A percentile compares a stretch with the other conserved stretches of the same genome.
These are phyloP conservation scores for Capillidium rhysosporum DNA, from an alignment of 371 early-diverging fungal genomes.

Conservation along the genomic window DNA sequence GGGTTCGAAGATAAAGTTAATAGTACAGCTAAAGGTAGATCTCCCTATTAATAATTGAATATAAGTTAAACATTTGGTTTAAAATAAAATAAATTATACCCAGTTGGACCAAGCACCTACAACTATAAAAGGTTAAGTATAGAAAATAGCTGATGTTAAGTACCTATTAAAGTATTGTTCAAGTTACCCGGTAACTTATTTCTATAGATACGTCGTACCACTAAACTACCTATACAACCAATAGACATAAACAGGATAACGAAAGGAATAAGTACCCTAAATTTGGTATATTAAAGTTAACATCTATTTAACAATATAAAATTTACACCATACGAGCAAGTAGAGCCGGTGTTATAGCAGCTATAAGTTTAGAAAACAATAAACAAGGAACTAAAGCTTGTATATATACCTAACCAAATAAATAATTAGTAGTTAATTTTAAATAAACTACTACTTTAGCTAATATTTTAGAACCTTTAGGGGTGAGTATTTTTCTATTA, in stretches of 20 bases:
- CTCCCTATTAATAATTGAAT: slow-evolving; percentile 10
- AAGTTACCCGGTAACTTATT: neutral
- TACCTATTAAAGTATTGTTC: slow-evolving; percentile 1
- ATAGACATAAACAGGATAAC: neutral
- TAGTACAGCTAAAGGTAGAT: slow-evolving; percentile 18
- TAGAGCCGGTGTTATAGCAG: neutral
- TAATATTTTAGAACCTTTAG: neutral
- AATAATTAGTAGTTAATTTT: neutral
- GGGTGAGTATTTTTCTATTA: neutral
- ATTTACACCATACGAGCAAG: slow-evolving; percentile 3
- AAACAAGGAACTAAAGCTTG: neutral
- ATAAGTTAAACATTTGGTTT: neutral
- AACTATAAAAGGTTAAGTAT: neutral
- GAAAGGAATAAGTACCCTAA: slow-evolving; percentile 2
- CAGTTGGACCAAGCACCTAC: slow-evolving; percentile 1
- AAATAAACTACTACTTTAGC: neutral
- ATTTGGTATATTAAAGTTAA: neutral
- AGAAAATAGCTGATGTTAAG: neutral
- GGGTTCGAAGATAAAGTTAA: slow-evolving; percentile 14
- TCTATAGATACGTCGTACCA: neutral
- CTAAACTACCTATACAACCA: neutral
- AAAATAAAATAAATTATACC: neutral
- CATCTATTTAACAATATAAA: neutral
- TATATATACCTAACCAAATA: neutral
- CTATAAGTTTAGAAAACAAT: neutral